Conservation (phyloP, 306 rosid species). For the Acacia acuminata region DNA sequence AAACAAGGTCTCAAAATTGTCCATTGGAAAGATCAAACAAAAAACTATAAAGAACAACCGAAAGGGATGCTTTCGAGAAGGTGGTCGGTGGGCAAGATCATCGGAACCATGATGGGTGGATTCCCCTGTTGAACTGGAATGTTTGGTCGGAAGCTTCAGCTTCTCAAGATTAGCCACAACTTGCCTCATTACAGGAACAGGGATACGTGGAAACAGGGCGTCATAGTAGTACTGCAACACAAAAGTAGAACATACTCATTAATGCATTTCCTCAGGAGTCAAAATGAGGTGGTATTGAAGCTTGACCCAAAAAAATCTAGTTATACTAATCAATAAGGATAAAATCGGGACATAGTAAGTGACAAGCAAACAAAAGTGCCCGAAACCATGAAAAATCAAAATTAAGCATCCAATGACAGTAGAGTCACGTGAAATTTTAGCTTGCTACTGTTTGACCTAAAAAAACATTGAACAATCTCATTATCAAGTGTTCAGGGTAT, state of each 20-base stretch:
- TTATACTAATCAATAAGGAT: constrained; percentile 11
- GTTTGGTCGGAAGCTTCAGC: constrained; percentile 82
- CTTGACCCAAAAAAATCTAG: neutral
- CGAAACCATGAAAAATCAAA: constrained; percentile 4
- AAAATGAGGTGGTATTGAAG: neutral
- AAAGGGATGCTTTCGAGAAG: too few relatives aligned
- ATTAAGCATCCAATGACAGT: constrained; percentile 27
- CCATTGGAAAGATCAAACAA: too few relatives aligned
- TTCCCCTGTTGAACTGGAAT: too few relatives aligned
- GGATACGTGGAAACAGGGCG: constrained; percentile 96
- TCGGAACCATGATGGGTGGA: too few relatives aligned
- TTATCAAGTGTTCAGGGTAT: too few relatives aligned
- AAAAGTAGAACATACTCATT: constrained; percentile 33
- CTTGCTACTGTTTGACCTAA: too few relatives aligned
- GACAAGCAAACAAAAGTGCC: constrained; percentile 10
- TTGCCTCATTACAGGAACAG: constrained; percentile 96
- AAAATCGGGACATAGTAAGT: neutral
- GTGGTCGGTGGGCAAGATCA: too few relatives aligned
- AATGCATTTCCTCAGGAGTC: constrained; percentile 24
- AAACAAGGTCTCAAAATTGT: too few relatives aligned
- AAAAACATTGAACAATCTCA: too few relatives aligned
- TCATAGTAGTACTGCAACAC: constrained; percentile 92
- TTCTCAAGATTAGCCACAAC: constrained; percentile 73
- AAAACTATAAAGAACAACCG: too few relatives aligned
- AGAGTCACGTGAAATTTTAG: constrained; percentile 33